Evolutionary conservation across 768 basidiomycete species (phyloP), one percentile per base, ranked within the genome.

Genomic region (Suillus weaverae): DNA sequence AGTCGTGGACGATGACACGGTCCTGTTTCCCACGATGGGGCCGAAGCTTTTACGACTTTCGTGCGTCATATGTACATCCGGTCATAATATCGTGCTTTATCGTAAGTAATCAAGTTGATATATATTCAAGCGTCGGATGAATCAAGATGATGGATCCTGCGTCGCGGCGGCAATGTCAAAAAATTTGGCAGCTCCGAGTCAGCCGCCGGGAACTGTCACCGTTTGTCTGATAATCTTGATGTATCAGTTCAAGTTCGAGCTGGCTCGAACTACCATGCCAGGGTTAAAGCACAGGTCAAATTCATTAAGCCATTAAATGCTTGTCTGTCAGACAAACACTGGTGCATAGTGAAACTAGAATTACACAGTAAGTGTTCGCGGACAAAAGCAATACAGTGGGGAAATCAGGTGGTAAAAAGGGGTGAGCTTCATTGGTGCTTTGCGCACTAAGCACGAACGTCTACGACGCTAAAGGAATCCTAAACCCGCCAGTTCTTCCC

Each of bases 401-500:
- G 14, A 50, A 50, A 50, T 6, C 14, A 30, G 6, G 5, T 48
- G n/a, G 22, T 26, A 7, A 48, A n/a, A 14, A 48, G 26, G 14
- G 0, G 30, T 5, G 4, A 20, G 18, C 5, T 30, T 32, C 30
- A 32, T 18, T 14, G 26, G 7, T 30, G 20, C 26, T 51, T 51
- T 30, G 50, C 5, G 48, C 26, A 6, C 16, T 9, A 6, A 26
- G 50, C 50, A 51, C 8, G 30, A 30, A 51, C 16, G 50, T 32
- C 9, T 54, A 33, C 32, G 9, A 54, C 10, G 53, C 32, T 18
- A 54, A 54, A 62, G 67, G 69, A 36, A 70, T 70, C 46, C 41
- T 70, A 36, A 71, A 70, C 10, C 70, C 70, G 18, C 67, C 61
- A 4, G 67, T 43, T 35, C 62, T 41, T 38, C 62, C 6, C 70